These are phyloP conservation scores for Mitragyna speciosa DNA, from an alignment of 257 asterid species.

Conservation along the genomic window DNA sequence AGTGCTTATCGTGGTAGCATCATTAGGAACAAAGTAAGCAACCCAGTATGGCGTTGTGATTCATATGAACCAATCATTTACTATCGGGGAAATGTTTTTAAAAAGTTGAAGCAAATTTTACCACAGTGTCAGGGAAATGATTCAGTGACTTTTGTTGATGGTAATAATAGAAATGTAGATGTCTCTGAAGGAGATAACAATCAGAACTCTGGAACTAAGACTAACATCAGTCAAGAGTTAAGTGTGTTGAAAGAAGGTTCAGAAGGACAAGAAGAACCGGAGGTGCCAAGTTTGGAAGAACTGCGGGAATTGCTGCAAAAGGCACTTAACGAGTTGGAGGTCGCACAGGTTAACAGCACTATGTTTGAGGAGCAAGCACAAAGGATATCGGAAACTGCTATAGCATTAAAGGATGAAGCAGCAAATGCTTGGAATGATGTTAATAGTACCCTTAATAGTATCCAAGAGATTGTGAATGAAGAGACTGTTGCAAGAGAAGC, in stretches of 20 bases:
- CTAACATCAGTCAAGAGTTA: constrained; percentile 35
- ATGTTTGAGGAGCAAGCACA: constrained; percentile 90
- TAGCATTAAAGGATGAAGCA: constrained; percentile 84
- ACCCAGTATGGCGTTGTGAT: constrained; percentile 21
- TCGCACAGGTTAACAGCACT: constrained; percentile 66
- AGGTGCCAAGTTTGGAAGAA: constrained; percentile 66
- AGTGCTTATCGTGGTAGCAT: background rate
- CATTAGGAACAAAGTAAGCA: constrained; percentile 4
- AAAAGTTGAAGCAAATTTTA: constrained; percentile 20
- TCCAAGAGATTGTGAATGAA: constrained; percentile 67
- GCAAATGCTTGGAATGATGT: constrained; percentile 63
- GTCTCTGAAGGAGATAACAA: constrained; percentile 34
- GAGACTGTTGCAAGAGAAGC: constrained; percentile 72
- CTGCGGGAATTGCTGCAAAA: constrained; percentile 73
- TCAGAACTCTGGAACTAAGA: constrained; percentile 22
- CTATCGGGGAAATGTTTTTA: constrained; percentile 16
- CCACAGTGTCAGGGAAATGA: constrained; percentile 84
- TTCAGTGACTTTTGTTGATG: constrained; percentile 67
- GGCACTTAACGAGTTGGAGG: constrained; percentile 73
- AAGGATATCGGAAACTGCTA: constrained; percentile 85
- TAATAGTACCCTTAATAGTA: constrained; percentile 42
- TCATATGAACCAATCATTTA: background rate
- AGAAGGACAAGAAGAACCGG: constrained; percentile 43
- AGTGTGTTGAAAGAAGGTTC: constrained; percentile 36
- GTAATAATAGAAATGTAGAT: constrained; percentile 56